phyloP scores from a whole-genome alignment of 2,329 filamentous ascomycete genomes.

The Cadophora malorum region DNA sequence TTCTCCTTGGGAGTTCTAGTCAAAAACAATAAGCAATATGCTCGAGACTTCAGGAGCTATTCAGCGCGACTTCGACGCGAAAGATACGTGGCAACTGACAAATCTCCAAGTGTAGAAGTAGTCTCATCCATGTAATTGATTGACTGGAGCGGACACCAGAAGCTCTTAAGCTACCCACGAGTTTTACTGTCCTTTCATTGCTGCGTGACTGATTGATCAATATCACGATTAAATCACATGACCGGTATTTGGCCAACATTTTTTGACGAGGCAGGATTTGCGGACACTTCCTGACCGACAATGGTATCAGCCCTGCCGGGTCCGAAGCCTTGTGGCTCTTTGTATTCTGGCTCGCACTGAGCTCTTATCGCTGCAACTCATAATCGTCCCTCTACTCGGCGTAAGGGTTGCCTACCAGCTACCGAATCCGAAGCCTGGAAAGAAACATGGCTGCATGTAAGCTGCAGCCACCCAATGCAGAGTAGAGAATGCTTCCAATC shows the following conservation, averaged over 20 bases:
- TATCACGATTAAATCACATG: not conserved
- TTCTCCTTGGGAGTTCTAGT: not conserved
- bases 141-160: not conserved
- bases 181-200: no score
- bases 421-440: not conserved
- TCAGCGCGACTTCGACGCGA: no score
- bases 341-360: not conserved
- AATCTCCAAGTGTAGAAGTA: not conserved
- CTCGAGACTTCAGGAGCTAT: no score
- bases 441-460: not conserved
- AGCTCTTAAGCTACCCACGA: no score
- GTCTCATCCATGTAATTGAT: not conserved
- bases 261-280: no score
- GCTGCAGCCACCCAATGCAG: slow-evolving; percentile 10
- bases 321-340: not conserved
- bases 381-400: not conserved
- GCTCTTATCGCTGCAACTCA: not conserved
- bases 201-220: not conserved
- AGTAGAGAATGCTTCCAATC: not conserved
- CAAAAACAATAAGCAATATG: not conserved
- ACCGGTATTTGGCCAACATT: not conserved
- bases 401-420: not conserved
- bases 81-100: not conserved
- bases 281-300: not conserved
- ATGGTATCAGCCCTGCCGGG: not conserved